Evolutionary conservation across 306 rosid genomes (phyloP), one percentile per base, ranked within the genome.

Genomic region (Glycine tomentella): DNA sequence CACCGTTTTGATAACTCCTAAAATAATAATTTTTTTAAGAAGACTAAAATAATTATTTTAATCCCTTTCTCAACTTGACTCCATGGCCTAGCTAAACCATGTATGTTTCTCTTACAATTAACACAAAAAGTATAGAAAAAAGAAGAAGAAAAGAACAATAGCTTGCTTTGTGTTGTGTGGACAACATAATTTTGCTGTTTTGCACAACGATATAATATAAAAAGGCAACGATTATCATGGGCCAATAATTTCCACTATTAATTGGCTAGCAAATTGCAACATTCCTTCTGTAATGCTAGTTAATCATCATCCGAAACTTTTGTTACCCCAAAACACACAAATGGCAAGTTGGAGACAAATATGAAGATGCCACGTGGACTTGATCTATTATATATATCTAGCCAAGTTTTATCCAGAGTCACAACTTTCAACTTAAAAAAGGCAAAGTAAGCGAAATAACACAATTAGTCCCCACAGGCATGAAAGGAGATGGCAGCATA

Each of bases 341-440:
- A 52, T 36, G 55, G 16, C 75, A 42, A 53, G 46, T 67, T 78
- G 74, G 25, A 6, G 58, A 75, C 15, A 75, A 59, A 42, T 42
- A 61, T 20, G 68, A 13, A 25, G 31, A 25, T 25, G 31, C 31
- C 31, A 40, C 38, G 55, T 63, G 66, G 20, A 58, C 45, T 58
- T 42, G 56, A 17, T 57, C 68, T 17, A 6, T 20, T 58, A 25
- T 25, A 25, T 25, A 74, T 74, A 25, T 12, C 42, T 57, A 44
- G 14, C 9, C 31, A 33, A 13, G 69, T 75, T 42, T 61, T 46
- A 46, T 75, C 59, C 15, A 61, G 31, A 8, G 45, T 74, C 57
- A 58, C 53, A 74, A 45, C 40, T 53, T 67, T 64, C 17, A 64
- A 33, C 9, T 13, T 1, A 65, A n/a, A 65, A 38, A 40, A n/a